phyloP scores from a whole-genome alignment of 1,284 basidiomycete genomes.

The Ustilago nuda region DNA sequence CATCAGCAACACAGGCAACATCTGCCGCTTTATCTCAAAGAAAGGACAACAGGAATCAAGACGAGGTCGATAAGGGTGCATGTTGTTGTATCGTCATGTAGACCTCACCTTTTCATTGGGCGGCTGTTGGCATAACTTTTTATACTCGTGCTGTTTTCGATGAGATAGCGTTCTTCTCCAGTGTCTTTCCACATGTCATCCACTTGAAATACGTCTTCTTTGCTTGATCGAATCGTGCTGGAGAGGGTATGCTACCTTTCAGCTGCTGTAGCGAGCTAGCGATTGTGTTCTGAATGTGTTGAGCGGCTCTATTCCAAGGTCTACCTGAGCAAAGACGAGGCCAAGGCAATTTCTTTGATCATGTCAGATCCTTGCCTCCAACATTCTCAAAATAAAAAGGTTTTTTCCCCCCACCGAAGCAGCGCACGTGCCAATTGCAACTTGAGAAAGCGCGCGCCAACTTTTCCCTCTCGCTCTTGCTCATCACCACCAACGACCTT shows the following conservation, averaged over 20 bases:
- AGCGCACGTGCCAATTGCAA: neutral
- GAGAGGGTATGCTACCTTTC: no score
- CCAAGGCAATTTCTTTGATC: no score
- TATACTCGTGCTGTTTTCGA: neutral
- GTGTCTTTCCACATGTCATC: no score
- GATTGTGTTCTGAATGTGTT: no score
- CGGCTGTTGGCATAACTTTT: neutral
- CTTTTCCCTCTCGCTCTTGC: no score
- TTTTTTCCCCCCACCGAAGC: neutral
- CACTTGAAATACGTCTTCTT: no score
- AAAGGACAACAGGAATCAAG: neutral
- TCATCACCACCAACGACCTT: neutral
- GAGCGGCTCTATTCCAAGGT: no score
- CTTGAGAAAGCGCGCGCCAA: no score
- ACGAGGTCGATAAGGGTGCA: constrained; percentile 22
- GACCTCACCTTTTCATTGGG: neutral
- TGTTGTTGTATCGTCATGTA: constrained; percentile 56
- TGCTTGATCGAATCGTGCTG: no score
- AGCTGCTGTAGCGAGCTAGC: no score
- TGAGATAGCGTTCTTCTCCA: neutral
- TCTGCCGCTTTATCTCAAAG: neutral
- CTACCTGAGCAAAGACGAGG: no score
- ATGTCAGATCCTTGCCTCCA: neutral
- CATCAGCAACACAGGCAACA: constrained; percentile 3
- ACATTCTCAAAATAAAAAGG: neutral